phyloP scores from a whole-genome alignment of 352 stramenopile species.

The Globisporangium carolinianum region DNA sequence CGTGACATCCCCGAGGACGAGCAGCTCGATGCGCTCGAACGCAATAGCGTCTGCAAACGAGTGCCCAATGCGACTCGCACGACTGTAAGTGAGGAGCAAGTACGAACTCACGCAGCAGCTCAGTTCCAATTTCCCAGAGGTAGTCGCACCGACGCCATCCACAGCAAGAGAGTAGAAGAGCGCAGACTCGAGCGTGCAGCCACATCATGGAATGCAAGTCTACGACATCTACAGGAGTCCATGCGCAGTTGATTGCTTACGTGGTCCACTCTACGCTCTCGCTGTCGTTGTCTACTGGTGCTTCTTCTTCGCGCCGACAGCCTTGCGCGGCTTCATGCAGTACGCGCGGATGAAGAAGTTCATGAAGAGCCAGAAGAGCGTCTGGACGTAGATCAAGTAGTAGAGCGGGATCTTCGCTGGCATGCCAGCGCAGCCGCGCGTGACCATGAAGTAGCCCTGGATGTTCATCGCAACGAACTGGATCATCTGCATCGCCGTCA shows the following conservation, averaged over 20 bases:
- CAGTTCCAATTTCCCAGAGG: too few species aligned
- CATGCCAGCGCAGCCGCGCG: slow-evolving; percentile 85
- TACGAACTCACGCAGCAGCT: too few species aligned
- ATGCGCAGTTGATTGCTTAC: too few species aligned
- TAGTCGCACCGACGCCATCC: too few species aligned
- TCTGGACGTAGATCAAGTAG: slow-evolving; percentile 96
- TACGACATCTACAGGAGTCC: too few species aligned
- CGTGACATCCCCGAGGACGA: neutral
- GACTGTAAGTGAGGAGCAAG: too few species aligned
- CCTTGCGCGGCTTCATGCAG: slow-evolving; percentile 47
- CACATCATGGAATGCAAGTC: too few species aligned
- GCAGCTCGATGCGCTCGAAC: slow-evolving; percentile 7
- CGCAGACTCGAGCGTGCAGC: too few species aligned
- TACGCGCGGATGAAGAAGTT: slow-evolving; percentile 97
- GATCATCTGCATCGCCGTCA: slow-evolving; percentile 94
- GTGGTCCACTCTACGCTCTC: neutral
- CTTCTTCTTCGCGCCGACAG: slow-evolving; percentile 14
- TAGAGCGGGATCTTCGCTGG: slow-evolving; percentile 71
- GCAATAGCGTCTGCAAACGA: neutral
- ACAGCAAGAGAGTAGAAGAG: too few species aligned
- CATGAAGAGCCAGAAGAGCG: slow-evolving; percentile 93
- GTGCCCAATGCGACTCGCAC: neutral
- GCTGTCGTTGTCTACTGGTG: slow-evolving; percentile 25
- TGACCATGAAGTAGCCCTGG: slow-evolving; percentile 67
- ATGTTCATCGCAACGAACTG: slow-evolving; percentile 90